Evolutionary conservation across 345 rosid species (phyloP).

Genomic region (Sonneratia caseolaris): DNA sequence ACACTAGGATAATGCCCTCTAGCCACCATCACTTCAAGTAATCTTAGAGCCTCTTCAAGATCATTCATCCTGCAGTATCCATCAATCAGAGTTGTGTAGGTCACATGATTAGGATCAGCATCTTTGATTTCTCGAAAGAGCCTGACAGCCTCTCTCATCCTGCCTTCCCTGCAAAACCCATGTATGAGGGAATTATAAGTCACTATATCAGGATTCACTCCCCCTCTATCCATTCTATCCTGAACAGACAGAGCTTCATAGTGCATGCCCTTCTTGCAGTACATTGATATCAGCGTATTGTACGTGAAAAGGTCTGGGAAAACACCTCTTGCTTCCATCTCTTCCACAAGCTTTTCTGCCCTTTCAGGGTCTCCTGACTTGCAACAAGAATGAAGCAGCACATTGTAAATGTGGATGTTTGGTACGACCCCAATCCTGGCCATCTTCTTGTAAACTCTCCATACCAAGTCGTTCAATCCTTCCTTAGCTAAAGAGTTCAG

Average conservation of each 20-base stretch:
- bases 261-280: constrained; percentile 85
- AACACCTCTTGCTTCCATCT: constrained; percentile 64
- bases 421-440: constrained; percentile 53
- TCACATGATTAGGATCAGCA: constrained; percentile 51
- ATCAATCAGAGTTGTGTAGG: constrained; percentile 79
- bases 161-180: constrained; percentile 77
- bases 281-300: constrained; percentile 67
- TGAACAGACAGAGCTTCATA: constrained; percentile 79
- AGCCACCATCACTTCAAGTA: constrained; percentile 59
- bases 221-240: constrained; percentile 71
- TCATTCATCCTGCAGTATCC: constrained; percentile 76
- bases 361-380: constrained; percentile 60
- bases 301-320: constrained; percentile 61
- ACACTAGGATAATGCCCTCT: constrained; percentile 63
- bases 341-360: constrained; percentile 56
- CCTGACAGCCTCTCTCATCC: constrained; percentile 82
- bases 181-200: constrained; percentile 75
- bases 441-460: constrained; percentile 83
- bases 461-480: constrained; percentile 55
- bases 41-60: constrained; percentile 62
- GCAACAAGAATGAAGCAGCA: constrained; percentile 80
- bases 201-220: constrained; percentile 59
- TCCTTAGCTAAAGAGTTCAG: constrained; percentile 57
- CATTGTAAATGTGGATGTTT: constrained; percentile 74
- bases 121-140: constrained; percentile 64